Evolutionary conservation across 805 yeast genomes (phyloP).

Genomic region (Candida patagonica): DNA sequence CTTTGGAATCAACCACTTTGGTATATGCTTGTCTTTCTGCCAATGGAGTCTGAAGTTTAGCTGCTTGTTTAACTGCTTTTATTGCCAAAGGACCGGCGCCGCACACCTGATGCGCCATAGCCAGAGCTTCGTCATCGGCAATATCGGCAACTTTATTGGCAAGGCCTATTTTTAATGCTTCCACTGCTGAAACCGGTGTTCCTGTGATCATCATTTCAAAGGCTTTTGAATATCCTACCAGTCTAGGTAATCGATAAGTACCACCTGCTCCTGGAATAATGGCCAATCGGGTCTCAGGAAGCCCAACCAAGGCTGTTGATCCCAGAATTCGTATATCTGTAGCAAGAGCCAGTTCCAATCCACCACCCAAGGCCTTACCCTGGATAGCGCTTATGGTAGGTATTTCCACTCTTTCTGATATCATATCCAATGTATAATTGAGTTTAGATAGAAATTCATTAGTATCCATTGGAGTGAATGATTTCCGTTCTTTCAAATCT

Average conservation of each 20-base stretch:
- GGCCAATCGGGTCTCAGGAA: slow-evolving; percentile 37
- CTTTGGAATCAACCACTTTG: slow-evolving; percentile 23
- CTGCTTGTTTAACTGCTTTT: slow-evolving; percentile 23
- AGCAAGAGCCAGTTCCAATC: slow-evolving; percentile 35
- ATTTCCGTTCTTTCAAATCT: slow-evolving; percentile 32
- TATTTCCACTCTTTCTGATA: slow-evolving; percentile 24
- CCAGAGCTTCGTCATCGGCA: slow-evolving; percentile 20
- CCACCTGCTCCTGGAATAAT: slow-evolving; percentile 44
- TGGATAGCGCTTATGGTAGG: slow-evolving; percentile 38
- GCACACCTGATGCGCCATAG: slow-evolving; percentile 20
- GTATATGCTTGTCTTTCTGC: slow-evolving; percentile 21
- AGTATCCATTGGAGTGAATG: slow-evolving; percentile 24
- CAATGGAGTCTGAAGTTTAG: slow-evolving; percentile 19
- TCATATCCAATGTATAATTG: slow-evolving; percentile 24
- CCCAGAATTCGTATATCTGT: slow-evolving; percentile 34
- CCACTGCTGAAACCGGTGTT: slow-evolving; percentile 26
- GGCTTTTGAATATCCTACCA: slow-evolving; percentile 34
- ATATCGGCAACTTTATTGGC: slow-evolving; percentile 23
- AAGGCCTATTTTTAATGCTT: slow-evolving; percentile 32
- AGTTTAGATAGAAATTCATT: slow-evolving; percentile 22
- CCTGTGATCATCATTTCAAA: slow-evolving; percentile 35
- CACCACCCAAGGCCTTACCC: slow-evolving; percentile 39
- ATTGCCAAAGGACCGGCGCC: slow-evolving; percentile 26
- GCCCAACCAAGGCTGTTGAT: slow-evolving; percentile 29
- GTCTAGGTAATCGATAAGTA: slow-evolving; percentile 33